Evolutionary conservation across 441 rosid species (phyloP).

Genomic region (Gossypium schwendimanii): DNA sequence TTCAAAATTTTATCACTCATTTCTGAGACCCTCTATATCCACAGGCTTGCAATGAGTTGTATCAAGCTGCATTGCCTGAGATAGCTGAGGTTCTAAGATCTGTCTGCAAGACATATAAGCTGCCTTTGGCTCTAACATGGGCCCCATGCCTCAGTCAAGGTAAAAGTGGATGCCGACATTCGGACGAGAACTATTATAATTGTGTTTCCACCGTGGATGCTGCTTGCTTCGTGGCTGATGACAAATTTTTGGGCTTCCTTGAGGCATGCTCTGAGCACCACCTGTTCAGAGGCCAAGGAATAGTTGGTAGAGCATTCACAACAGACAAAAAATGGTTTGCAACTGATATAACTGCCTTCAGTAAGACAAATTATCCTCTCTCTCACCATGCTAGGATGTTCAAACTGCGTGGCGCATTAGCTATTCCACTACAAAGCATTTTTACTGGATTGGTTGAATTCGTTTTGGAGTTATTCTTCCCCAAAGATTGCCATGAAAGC

Average conservation of each 20-base stretch:
- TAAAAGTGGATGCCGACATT: constrained; percentile 62
- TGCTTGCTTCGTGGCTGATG: constrained; percentile 58
- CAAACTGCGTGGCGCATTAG: constrained; percentile 55
- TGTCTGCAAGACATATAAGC: constrained; percentile 44
- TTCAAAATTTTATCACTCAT: constrained; percentile 8
- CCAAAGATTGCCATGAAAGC: constrained; percentile 40
- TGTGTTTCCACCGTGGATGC: constrained; percentile 70
- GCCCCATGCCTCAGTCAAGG: constrained; percentile 59
- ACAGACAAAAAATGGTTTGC: constrained; percentile 48
- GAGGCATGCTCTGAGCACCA: constrained; percentile 80
- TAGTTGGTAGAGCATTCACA: constrained; percentile 65
- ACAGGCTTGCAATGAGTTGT: constrained; percentile 52
- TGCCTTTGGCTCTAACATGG: constrained; percentile 87
- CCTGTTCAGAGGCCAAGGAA: constrained; percentile 58
- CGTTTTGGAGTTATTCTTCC: constrained; percentile 69
- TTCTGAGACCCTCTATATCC: constrained; percentile 24
- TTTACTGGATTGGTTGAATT: constrained; percentile 42
- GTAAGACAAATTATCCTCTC: constrained; percentile 61
- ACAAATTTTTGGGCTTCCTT: constrained; percentile 37
- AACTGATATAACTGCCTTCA: constrained; percentile 43
- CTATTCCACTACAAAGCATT: constrained; percentile 48
- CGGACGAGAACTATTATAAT: constrained; percentile 45
- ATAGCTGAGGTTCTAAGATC: constrained; percentile 52
- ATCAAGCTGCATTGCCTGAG: constrained; percentile 51
- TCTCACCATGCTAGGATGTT: constrained; percentile 77